Base-by-base conservation (phyloP, 495 filamentous ascomycete species). In the Hyphodiscus hymeniophilus region DNA sequence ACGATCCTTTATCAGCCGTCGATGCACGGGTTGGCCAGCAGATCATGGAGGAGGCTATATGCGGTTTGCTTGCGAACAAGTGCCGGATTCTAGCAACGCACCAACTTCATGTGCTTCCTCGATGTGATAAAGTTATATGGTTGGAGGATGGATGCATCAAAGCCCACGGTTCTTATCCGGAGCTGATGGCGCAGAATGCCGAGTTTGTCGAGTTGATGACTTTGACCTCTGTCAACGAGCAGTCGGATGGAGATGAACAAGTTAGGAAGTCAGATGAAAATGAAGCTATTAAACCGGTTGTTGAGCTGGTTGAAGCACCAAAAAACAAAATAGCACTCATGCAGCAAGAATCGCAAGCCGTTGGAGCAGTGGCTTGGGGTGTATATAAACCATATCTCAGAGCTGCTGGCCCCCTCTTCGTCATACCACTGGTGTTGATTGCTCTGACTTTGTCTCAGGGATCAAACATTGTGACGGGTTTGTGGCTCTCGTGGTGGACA, bases 401-500 rank as follows among this genome's bases (percentile, higher is more conserved):
- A 26, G 18, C 47, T 6, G 22, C 47, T 10, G 47, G 47, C 1
- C 7, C 47, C 12, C 39, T 50, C 22, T 18, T 50, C 11, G 26
- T 34, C 30, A 20, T 36, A 5, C 28, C 28, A 8, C 22, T 50
- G 23, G 22, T 50, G 2, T 26, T 50, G n/a, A 30, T 50, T 2
- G 24, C 18, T 12, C 71, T 94, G 10, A 61, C 80, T 2, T 45
- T 87, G 12, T 76, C 81, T 0, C 89, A 94, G 52, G 86, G 81
- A 17, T 74, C 80, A 43, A 94, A 90, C 56, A 89, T 97, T 44
- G 73, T 77, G 55, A 94, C 88, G 13, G 87, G 78, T 47, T 64
- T 97, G 44, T 97, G 90, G 90, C 78, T 97, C 8, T 85, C 88
- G 1, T 97, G 79, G 64, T 97, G 90, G 90, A 89, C 86, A 7